Percentiles rank a stretch among this genome's conserved stretches.
Conservation (phyloP, 2,329 filamentous ascomycete species). For the Macrophomina tecta region DNA sequence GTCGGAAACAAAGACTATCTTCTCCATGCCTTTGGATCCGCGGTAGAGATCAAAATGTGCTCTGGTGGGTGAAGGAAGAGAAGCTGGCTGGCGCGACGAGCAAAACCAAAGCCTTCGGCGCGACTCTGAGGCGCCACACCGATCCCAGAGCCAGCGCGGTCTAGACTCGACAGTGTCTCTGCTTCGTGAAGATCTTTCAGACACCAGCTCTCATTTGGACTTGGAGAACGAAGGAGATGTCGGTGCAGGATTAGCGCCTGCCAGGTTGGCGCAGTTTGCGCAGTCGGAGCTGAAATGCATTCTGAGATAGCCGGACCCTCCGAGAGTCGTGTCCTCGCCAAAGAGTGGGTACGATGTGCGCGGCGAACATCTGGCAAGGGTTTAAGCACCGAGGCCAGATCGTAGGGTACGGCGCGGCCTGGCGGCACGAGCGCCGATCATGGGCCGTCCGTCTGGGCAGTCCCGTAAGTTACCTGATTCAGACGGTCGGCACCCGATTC, state of each 20-base stretch:
- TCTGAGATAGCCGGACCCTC: neutral
- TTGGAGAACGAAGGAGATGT: neutral
- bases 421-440: slow-evolving; percentile 8
- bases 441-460: neutral
- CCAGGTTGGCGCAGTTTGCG: neutral
- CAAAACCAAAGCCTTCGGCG: too few relatives aligned
- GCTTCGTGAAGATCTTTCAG: neutral
- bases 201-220: neutral
- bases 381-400: slow-evolving; percentile 14
- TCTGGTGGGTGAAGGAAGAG: too few relatives aligned
- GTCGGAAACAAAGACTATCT: too few relatives aligned
- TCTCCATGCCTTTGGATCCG: too few relatives aligned
- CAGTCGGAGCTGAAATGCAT: slow-evolving; percentile 4
- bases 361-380: slow-evolving; percentile 5
- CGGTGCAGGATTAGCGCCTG: neutral
- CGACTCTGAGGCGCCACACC: too few relatives aligned
- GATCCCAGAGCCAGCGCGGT: too few relatives aligned
- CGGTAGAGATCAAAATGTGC: too few relatives aligned
- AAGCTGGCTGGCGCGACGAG: too few relatives aligned
- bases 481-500: neutral
- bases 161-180: too few relatives aligned
- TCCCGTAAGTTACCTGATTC: neutral
- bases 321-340: neutral
- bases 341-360: slow-evolving; percentile 18
- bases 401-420: neutral